These are phyloP conservation scores for Zymoseptoria pseudotritici DNA, from an alignment of 2,329 filamentous ascomycete species.

Conservation along the genomic window DNA sequence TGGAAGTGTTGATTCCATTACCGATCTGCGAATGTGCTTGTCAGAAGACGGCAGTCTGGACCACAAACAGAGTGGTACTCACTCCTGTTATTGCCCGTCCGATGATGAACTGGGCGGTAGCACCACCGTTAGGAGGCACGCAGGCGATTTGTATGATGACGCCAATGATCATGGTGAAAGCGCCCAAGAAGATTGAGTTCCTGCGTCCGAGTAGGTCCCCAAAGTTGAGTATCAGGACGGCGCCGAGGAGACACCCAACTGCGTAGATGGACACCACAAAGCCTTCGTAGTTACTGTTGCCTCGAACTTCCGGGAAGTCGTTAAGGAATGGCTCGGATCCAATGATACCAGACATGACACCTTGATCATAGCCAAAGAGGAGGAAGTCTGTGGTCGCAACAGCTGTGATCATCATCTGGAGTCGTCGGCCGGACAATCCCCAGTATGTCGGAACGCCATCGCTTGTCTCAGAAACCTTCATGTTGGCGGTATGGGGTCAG, in stretches of 20 bases:
- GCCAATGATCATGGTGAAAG: slow-evolving; percentile 36
- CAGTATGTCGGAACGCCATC: slow-evolving; percentile 18
- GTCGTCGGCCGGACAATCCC: slow-evolving; percentile 10
- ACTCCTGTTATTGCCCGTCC: slow-evolving; percentile 45
- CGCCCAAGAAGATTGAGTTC: slow-evolving; percentile 37
- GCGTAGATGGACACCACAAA: slow-evolving; percentile 48
- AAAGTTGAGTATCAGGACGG: slow-evolving; percentile 31
- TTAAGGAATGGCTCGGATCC: slow-evolving; percentile 29
- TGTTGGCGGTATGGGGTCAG: slow-evolving; percentile 1
- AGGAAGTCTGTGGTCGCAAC: slow-evolving; percentile 13
- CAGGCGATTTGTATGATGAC: slow-evolving; percentile 34
- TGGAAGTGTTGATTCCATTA: slow-evolving; percentile 50
- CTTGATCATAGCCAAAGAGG: slow-evolving; percentile 17
- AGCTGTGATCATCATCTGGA: slow-evolving; percentile 14
- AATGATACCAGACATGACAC: slow-evolving; percentile 38
- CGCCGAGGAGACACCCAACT: slow-evolving; percentile 40
- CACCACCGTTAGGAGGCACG: slow-evolving; percentile 25
- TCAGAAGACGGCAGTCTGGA: slow-evolving; percentile 4
- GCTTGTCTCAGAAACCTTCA: slow-evolving; percentile 11
- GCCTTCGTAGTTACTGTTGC: slow-evolving; percentile 41
- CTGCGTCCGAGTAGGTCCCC: slow-evolving; percentile 38
- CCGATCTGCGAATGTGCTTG: slow-evolving; percentile 30
- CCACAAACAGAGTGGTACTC: not conserved
- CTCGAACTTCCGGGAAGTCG: slow-evolving; percentile 33
- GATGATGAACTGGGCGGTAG: slow-evolving; percentile 46